Evolutionary conservation across 2,329 filamentous ascomycete genomes (phyloP), one percentile per base, ranked within the genome.

Genomic region (Emergomyces pasteurianus): DNA sequence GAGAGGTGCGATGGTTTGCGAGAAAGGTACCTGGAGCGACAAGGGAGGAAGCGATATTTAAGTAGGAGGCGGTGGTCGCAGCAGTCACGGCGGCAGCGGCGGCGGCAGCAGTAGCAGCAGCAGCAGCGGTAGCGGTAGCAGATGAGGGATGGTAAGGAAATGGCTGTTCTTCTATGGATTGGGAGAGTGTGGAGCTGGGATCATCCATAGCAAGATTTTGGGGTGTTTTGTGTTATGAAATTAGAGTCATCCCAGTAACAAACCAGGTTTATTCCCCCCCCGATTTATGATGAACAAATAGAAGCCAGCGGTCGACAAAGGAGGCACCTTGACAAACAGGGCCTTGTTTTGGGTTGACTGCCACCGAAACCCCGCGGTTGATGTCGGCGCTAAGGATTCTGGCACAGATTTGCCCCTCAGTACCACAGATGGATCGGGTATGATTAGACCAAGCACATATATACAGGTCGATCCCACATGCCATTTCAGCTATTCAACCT

Each of bases 11-110:
- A 64, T 54, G 65, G 55, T 59, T 64, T 64, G 70, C 73, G 60
- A 76, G 73, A 63, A 75, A 74, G 21, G 71, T 69, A 50, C 71
- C 65, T 34, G 73, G 73, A 40, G 74, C 71, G 61, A 72, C 73
- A 54, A 76, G 67, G 9, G 68, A 67, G 9, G 71, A 69, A 42
- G 71, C 65, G 58, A 72, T 67, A 59, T 72, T 67, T 53, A 70
- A 67, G 65, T 68, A 68, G 46, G 60, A 59, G 38, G 59, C 53
- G 26, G 56, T 58, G 61, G 64, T 60, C 59, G 36, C 53, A 42
- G 36, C 21, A 42, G 34, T 34, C 7, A 31, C 42, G 28, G 23
- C n/a, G n/a, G 55, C 26, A 9, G 54, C 21, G 10, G 52, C n/a
- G n/a, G n/a, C n/a, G n/a, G n/a, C n/a, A 54, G 26, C 21, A 54